Evolutionary conservation across 257 asterid species (phyloP).

Genomic region (Salvia rosmarinus): DNA sequence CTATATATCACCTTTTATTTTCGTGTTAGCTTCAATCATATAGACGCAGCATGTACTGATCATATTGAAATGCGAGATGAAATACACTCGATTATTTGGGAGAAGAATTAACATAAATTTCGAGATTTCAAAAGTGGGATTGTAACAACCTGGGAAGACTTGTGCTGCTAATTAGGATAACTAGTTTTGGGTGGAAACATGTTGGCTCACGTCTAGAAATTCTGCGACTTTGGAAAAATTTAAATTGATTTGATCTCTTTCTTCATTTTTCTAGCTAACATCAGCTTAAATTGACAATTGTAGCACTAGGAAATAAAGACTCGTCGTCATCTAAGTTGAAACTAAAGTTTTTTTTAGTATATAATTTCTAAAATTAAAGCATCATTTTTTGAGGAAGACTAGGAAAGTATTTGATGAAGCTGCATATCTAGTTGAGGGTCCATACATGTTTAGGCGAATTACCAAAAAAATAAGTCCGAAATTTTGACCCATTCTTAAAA

Average conservation of each 20-base stretch:
- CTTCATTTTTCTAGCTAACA: not conserved
- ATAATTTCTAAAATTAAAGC: not conserved
- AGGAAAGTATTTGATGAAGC: not conserved
- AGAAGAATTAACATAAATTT: not conserved
- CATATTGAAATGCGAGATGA: not conserved
- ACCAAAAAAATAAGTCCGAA: not conserved
- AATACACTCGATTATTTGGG: not conserved
- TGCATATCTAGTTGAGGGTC: not conserved
- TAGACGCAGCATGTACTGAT: not conserved
- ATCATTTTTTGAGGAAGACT: conserved; percentile 19
- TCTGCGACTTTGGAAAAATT: not conserved
- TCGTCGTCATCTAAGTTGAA: not conserved
- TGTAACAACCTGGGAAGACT: conserved; percentile 14
- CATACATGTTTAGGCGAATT: conserved; percentile 13
- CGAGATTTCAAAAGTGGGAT: not conserved
- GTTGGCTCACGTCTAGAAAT: conserved; percentile 19
- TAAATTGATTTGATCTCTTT: not conserved
- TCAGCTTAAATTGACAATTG: conserved; percentile 25
- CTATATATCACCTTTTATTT: no score
- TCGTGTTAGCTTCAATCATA: no score
- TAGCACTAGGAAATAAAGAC: conserved; percentile 3
- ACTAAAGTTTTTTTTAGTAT: not conserved
- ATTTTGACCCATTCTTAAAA: not conserved
- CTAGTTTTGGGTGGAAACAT: conserved; percentile 27
- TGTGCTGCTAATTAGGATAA: not conserved